Percentiles rank a stretch among this genome's conserved stretches.
Evolutionary conservation across 345 rosid species (phyloP).

Genomic region (Pistacia atlantica): DNA sequence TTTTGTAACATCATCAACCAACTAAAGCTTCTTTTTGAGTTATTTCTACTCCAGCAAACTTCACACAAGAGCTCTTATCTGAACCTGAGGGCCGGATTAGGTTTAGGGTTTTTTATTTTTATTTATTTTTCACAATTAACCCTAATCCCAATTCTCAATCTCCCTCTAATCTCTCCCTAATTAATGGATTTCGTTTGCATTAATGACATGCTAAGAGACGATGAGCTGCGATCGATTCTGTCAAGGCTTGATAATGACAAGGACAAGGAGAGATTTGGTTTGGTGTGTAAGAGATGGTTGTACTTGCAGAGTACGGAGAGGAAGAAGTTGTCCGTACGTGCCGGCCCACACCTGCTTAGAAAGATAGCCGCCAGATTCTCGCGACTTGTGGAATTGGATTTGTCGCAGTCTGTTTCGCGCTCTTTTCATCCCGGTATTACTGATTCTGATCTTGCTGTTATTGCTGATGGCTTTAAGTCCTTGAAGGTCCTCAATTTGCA

Average conservation of each 20-base stretch:
- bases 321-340: conserved; percentile 84
- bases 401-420: conserved; percentile 90
- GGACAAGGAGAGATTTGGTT: conserved; percentile 84
- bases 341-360: conserved; percentile 89
- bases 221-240: conserved; percentile 71
- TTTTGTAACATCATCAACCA: background rate
- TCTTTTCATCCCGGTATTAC: conserved; percentile 89
- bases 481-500: conserved; percentile 61
- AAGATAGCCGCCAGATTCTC: conserved; percentile 85
- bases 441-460: conserved; percentile 78
- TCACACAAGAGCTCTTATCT: background rate
- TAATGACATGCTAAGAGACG: conserved; percentile 76
- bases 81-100: background rate
- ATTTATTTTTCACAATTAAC: conserved; percentile 9
- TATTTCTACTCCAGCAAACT: background rate
- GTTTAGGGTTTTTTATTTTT: background rate
- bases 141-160: background rate
- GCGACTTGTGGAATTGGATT: conserved; percentile 68
- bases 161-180: background rate
- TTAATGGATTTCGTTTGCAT: conserved; percentile 53
- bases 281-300: conserved; percentile 95
- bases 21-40: background rate
- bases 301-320: conserved; percentile 83
- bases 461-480: conserved; percentile 66
- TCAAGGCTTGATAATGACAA: conserved; percentile 62